These are phyloP conservation scores for Tolypocladium paradoxum DNA, from an alignment of 2,329 filamentous ascomycete genomes.

Conservation along the genomic window DNA sequence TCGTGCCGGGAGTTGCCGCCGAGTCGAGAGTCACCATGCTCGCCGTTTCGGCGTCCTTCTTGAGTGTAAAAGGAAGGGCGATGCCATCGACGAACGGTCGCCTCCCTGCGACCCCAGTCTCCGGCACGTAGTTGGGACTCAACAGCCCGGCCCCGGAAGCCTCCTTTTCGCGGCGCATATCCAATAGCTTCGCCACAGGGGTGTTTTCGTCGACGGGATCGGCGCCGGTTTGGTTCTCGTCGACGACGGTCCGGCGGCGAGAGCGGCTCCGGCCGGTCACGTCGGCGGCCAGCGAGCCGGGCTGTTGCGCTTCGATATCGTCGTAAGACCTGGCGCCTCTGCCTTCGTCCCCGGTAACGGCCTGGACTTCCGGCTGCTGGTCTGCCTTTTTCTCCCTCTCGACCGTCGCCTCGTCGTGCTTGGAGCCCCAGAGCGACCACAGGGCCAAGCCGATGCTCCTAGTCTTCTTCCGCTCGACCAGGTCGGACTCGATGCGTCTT, in stretches of 20 bases:
- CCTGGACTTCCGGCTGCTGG: slow-evolving; percentile 17
- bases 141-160: slow-evolving; percentile 29
- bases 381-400: slow-evolving; percentile 43
- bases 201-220: slow-evolving; percentile 25
- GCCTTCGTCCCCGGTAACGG: slow-evolving; percentile 28
- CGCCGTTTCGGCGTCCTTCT: slow-evolving; percentile 51
- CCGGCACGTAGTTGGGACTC: slow-evolving; percentile 30
- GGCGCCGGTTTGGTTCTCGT: slow-evolving; percentile 37
- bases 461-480: slow-evolving; percentile 37
- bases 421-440: slow-evolving; percentile 83
- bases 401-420: slow-evolving; percentile 71
- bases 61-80: slow-evolving; percentile 62
- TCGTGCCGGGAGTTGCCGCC: slow-evolving; percentile 15
- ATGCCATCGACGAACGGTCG: slow-evolving; percentile 58
- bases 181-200: slow-evolving; percentile 31
- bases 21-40: slow-evolving; percentile 60
- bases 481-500: slow-evolving; percentile 36
- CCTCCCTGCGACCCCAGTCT: slow-evolving; percentile 45
- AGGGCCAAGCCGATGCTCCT: slow-evolving; percentile 68
- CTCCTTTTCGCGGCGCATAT: slow-evolving; percentile 27
- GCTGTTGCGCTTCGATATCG: slow-evolving; percentile 29
- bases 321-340: slow-evolving; percentile 29
- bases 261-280: slow-evolving; percentile 27
- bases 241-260: slow-evolving; percentile 34
- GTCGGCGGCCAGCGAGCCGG: slow-evolving; percentile 10